Percentiles rank a stretch among this genome's conserved stretches.
Evolutionary conservation across 352 stramenopile species (phyloP).

Genomic region (Achlya hypogyna): DNA sequence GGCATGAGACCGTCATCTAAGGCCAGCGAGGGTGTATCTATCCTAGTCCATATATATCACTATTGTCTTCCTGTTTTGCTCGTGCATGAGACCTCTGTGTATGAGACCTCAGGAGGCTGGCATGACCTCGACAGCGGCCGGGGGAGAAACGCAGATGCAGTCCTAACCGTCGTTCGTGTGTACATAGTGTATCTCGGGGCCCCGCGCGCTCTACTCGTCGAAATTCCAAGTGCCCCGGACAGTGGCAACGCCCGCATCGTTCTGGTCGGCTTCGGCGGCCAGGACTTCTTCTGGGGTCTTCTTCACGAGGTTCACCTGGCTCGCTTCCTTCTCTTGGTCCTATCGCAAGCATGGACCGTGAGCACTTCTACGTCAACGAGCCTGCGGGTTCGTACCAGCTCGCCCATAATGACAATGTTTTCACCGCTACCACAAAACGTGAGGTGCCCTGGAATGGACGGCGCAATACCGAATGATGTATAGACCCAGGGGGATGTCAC

Average conservation of each 20-base stretch:
- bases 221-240: constrained; percentile 82
- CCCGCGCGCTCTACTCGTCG: constrained; percentile 25
- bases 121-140: too few relatives aligned
- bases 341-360: constrained; percentile 18
- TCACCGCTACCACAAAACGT: constrained; percentile 42
- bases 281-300: constrained; percentile 69
- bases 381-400: constrained; percentile 39
- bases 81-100: too few relatives aligned
- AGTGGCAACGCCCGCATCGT: constrained; percentile 46
- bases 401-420: constrained; percentile 80
- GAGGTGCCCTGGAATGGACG: not conserved
- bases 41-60: not conserved
- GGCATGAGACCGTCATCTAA: constrained; percentile 7
- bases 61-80: not conserved
- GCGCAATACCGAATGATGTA: constrained; percentile 87
- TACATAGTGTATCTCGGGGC: not conserved
- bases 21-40: not conserved
- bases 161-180: not conserved
- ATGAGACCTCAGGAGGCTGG: too few relatives aligned
- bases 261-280: constrained; percentile 68
- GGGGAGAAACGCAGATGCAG: too few relatives aligned
- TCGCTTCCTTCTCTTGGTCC: constrained; percentile 73
- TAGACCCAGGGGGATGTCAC: constrained; percentile 92
- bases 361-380: not conserved
- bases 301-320: constrained; percentile 74